Evolutionary conservation across 805 yeast species (phyloP), one percentile per base, ranked within the genome.

Genomic region (Zygotorulaspora chibaensis): DNA sequence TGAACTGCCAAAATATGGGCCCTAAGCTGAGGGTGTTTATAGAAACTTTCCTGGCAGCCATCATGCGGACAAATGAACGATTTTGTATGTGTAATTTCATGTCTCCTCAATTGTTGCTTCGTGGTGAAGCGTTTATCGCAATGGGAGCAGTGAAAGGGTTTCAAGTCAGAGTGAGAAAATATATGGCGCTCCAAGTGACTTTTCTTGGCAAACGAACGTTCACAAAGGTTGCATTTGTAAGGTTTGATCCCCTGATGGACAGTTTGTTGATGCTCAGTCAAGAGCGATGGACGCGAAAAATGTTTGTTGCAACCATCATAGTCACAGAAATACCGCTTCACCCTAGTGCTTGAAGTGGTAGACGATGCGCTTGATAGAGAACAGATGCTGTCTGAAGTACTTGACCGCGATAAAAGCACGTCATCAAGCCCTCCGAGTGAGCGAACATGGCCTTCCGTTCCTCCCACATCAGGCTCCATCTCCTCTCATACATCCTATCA

Each of bases 51-150:
- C 0, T 55, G 52, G 59, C 99, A 93, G 2, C 72, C 78, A 18
- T 74, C 82, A 52, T 74, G 69, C 2, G 74, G 56, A 62, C 96
- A 88, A 18, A 52, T 49, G 56, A 81, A 83, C 1, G 87, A 77
- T 52, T 75, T 74, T 3, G 80, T 79, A 62, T 93, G 98, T 2
- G 95, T 84, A 31, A 77, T 74, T 65, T 83, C 88, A 63, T 93
- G 99, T 43, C 96, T 74, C 50, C 75, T 78, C 46, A 88, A 70
- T 59, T 90, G 97, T 66, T 93, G 98, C 42, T 63, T 63, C 0
- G 96, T 76, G 42, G 81, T 83, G 42, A 86, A 83, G 2, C 96
- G 96, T 63, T 88, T 89, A 1, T 83, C 82, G 61, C 99, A 93
- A 1, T 73, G 61, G 0, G 79, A 63, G 58, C 98, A 90, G 35